Evolutionary conservation across 345 rosid species (phyloP), one percentile per base, ranked within the genome.

Genomic region (Rhizophora mangle): DNA sequence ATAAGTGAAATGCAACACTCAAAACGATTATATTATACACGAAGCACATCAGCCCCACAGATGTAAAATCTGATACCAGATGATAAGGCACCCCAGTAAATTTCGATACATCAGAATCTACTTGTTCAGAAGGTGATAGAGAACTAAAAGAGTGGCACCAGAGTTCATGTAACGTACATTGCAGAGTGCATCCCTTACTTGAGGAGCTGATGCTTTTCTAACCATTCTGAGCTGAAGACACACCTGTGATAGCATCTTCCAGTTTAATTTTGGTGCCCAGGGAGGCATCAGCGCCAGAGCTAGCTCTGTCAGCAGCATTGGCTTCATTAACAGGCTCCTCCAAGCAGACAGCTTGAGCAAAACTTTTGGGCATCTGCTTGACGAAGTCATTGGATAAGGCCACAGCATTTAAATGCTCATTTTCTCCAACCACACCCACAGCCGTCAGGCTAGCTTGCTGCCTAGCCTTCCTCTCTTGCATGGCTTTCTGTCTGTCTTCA

Each of bases 291-390:
- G 82, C 61, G 60, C 74, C 77, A 32, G 83, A 65, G 63, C 52
- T 66, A 60, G 78, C 72, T 54, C 64, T 76, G 20, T 75, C 85
- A 19, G 70, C 56, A 59, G 51, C 68, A 26, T 52, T 37, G 63
- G 77, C 67, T 72, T 86, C 89, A 76, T 88, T 88, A 65, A 70
- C 70, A n/a, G 78, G 82, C 11, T 87, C 92, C 10, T 91, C 97
- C 78, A 91, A 63, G 56, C 83, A 72, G n/a, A 88, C 88, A 69
- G 84, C 90, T 64, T 88, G 88, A 26, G 92, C 94, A 74, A 88
- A 88, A 68, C 92, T 90, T 82, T 83, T 90, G 9, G 96, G 74
- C 88, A 88, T 84, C 83, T 85, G 87, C 87, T 90, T 88, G n/a
- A 88, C 82, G 74, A 87, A 84, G 73, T 84, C 89, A 61, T 59